phyloP scores from a whole-genome alignment of 495 filamentous ascomycete genomes.

The Talaromyces ruber region DNA sequence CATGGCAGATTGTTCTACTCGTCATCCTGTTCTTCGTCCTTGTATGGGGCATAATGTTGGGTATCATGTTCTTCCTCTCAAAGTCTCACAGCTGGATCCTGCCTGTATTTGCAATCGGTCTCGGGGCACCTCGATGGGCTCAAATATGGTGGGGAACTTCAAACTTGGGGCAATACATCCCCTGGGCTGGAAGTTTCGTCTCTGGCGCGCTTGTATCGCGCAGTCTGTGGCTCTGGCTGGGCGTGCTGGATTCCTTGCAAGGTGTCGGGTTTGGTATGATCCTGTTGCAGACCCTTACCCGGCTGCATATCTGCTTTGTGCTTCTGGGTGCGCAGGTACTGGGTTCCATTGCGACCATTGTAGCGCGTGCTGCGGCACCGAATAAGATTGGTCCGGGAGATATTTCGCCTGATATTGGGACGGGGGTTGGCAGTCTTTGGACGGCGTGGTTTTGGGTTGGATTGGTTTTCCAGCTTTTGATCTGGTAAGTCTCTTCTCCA shows the following conservation, averaged over 20 bases:
- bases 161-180: slow-evolving; percentile 35
- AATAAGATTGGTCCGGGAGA: slow-evolving; percentile 42
- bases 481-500: slow-evolving; percentile 38
- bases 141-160: slow-evolving; percentile 47
- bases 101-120: slow-evolving; percentile 40
- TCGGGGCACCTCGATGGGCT: slow-evolving; percentile 41
- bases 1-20: slow-evolving; percentile 37
- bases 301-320: slow-evolving; percentile 42
- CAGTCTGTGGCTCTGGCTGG: slow-evolving; percentile 43
- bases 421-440: slow-evolving; percentile 35
- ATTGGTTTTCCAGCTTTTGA: slow-evolving; percentile 49
- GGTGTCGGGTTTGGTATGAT: slow-evolving; percentile 47
- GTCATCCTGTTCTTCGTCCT: slow-evolving; percentile 36
- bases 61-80: slow-evolving; percentile 31
- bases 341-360: slow-evolving; percentile 42
- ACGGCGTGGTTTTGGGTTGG: slow-evolving; percentile 62
- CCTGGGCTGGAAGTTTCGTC: slow-evolving; percentile 38
- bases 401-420: slow-evolving; percentile 38
- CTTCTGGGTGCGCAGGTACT: slow-evolving; percentile 42
- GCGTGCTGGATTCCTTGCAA: slow-evolving; percentile 39
- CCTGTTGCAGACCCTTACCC: slow-evolving; percentile 38
- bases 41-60: slow-evolving; percentile 32
- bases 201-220: slow-evolving; percentile 38
- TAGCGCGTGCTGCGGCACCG: slow-evolving; percentile 35
- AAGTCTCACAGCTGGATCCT: slow-evolving; percentile 42